Evolutionary conservation across 164 flowering plant genomes (phyloP).

Genomic region (Saururus chinensis): DNA sequence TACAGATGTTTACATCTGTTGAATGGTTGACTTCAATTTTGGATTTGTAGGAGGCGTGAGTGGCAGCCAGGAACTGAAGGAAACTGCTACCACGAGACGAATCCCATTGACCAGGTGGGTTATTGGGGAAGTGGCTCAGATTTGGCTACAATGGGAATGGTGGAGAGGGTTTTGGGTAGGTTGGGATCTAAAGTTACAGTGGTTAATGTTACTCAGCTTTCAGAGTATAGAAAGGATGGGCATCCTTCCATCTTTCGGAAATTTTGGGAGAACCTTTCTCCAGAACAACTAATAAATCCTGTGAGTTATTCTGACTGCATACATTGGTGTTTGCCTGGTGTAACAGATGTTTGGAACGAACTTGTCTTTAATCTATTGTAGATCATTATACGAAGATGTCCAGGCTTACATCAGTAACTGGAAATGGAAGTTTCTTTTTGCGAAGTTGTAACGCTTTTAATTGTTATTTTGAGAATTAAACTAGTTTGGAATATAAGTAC

Average conservation of each 20-base stretch:
- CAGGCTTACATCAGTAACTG: background rate
- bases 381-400: background rate
- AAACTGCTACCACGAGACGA: slow-evolving; percentile 62
- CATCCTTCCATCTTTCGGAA: slow-evolving; percentile 91
- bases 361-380: slow-evolving; percentile 22
- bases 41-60: slow-evolving; percentile 59
- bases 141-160: slow-evolving; percentile 71
- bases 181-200: slow-evolving; percentile 54
- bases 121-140: slow-evolving; percentile 96
- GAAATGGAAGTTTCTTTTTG: too few relatives aligned
- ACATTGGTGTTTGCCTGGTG: slow-evolving; percentile 99
- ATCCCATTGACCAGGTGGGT: slow-evolving; percentile 40
- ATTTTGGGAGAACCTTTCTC: slow-evolving; percentile 76
- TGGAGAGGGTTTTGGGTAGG: slow-evolving; percentile 39
- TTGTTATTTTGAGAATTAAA: too few relatives aligned
- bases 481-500: too few relatives aligned
- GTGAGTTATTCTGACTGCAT: slow-evolving; percentile 79
- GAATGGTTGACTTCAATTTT: background rate
- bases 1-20: background rate
- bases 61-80: slow-evolving; percentile 81
- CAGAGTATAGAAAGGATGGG: slow-evolving; percentile 89
- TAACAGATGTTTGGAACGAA: slow-evolving; percentile 95
- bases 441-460: too few relatives aligned
- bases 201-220: slow-evolving; percentile 88
- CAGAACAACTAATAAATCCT: slow-evolving; percentile 63